Evolutionary conservation across 2,329 filamentous ascomycete species (phyloP), one percentile per base, ranked within the genome.

Genomic region (Fusarium paranaense): DNA sequence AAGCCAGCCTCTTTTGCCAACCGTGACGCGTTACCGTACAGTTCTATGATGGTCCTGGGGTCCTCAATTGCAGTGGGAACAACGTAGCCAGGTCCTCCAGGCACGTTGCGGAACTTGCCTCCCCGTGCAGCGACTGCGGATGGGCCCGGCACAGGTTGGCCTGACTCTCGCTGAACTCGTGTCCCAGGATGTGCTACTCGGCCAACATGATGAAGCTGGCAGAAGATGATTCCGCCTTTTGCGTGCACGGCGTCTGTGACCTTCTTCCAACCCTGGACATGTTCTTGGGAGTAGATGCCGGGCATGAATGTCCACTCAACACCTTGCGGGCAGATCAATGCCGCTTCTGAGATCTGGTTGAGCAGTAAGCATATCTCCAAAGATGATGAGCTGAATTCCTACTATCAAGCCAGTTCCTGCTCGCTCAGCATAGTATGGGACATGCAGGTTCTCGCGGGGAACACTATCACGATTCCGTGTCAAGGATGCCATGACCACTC

Each of bases 301-400:
- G 40, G 40, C 40, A 45, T 45, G 6, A 45, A 45, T 25, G 40
- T 45, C 40, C 40, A 45, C 20, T 45, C 40, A 45, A 45, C 40
- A 11, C 40, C 40, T 45, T 45, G 40, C 0, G 40, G 40, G 40
- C 40, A 45, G 40, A 45, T 45, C 11, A 45, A 14, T 14, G 40
- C 40, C 11, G 40, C 40, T 45, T 45, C 40, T 14, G 40, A 45
- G 11, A 45, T 22, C 40, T 45, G 8, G 10, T 6, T 1, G 6
- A 22, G 11, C 4, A 22, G 25, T 45, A 6, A 45, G 40, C 20
- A 7, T 45, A 5, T 0, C 8, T 45, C 11, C 18, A 2, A 40
- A n/a, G 3, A 5, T 1, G 0, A 40, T 11, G 11, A 2, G 2
- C 18, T 14, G 20, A 6, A 4, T 2, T 5, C 40, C 25, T 14